These are phyloP conservation scores for Mesostigma viride DNA, from an alignment of 139 green algal species.

Conservation along the genomic window DNA sequence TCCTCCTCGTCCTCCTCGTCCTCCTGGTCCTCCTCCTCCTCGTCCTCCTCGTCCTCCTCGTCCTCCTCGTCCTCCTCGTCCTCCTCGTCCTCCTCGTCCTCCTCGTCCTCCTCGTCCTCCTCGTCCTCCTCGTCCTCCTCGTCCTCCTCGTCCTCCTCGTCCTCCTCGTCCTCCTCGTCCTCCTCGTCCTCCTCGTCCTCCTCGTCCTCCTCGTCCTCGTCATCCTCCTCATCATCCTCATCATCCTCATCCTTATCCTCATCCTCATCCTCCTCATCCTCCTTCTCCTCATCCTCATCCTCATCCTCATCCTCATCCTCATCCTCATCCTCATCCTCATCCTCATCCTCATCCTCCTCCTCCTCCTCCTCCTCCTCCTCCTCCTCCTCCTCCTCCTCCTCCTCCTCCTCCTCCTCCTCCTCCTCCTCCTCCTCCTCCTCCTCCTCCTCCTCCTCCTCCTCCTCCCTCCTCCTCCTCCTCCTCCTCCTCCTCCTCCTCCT, in stretches of 20 bases:
- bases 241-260: no score
- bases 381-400: background rate
- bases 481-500: constrained; percentile 1
- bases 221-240: no score
- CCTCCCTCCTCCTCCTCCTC: background rate
- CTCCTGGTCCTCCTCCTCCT: background rate
- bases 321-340: no score
- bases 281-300: no score
- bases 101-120: background rate
- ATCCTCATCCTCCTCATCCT: no score
- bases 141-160: background rate
- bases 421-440: background rate
- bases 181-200: background rate
- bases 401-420: background rate
- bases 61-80: background rate
- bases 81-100: background rate
- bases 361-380: background rate
- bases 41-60: background rate
- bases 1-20: background rate
- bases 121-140: background rate
- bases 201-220: constrained; percentile 1
- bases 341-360: no score
- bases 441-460: background rate
- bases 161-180: background rate
- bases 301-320: background rate